Evolutionary conservation across 2,329 filamentous ascomycete genomes (phyloP).

Genomic region (Sporothrix mexicana): DNA sequence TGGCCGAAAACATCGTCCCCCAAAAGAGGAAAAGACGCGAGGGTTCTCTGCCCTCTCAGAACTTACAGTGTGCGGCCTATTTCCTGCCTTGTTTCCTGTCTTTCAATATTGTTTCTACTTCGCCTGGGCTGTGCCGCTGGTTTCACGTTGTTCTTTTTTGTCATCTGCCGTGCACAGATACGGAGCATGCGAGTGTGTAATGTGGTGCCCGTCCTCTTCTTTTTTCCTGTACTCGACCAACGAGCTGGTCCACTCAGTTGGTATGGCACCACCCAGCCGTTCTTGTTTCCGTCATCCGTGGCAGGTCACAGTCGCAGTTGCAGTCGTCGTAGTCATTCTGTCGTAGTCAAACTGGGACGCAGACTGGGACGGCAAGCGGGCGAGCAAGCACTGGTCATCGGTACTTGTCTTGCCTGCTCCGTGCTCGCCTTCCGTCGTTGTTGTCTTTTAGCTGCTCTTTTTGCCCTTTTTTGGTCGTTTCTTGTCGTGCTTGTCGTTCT

Average conservation of each 20-base stretch:
- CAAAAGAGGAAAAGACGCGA: not conserved
- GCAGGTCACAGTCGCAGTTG: not conserved
- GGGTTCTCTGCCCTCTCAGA: not conserved
- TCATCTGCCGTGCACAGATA: slow-evolving; percentile 16
- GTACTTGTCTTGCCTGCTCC: slow-evolving; percentile 3
- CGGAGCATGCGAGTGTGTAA: not conserved
- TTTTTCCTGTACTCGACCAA: not conserved
- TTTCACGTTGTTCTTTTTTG: slow-evolving; percentile 24
- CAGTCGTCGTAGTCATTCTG: not conserved
- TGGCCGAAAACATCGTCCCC: not conserved
- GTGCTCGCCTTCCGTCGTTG: not conserved
- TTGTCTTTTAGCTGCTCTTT: no score
- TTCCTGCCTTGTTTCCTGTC: not conserved
- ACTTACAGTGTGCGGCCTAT: no score
- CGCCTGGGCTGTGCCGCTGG: slow-evolving; percentile 19
- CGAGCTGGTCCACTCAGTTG: slow-evolving; percentile 3
- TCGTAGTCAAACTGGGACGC: slow-evolving; percentile 11
- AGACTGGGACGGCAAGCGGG: not conserved
- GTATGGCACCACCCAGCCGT: not conserved
- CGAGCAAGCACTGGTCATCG: not conserved
- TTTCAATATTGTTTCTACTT: not conserved
- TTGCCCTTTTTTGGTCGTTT: no score
- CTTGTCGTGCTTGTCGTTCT: not conserved
- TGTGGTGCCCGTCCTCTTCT: not conserved
- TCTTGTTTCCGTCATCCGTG: not conserved